Evolutionary conservation across 2,329 filamentous ascomycete genomes (phyloP), one percentile per base, ranked within the genome.

Genomic region (Karstenula rhodostoma): DNA sequence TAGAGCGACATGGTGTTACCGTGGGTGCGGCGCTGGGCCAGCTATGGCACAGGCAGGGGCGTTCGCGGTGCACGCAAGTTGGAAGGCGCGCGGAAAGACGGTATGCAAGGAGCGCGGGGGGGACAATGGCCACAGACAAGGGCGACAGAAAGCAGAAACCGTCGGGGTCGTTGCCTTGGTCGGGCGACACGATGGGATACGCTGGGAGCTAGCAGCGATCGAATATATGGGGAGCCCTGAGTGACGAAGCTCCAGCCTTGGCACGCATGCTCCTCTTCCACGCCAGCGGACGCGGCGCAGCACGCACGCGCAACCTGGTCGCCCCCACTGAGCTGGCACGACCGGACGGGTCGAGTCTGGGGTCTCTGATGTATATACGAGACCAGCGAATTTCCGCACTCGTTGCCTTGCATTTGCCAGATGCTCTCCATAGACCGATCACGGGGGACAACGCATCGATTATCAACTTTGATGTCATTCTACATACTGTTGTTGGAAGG

Each of bases 401-500:
- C 51, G 57, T 66, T 64, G 70, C 60, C 60, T 65, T 61, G 61
- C 59, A 59, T 60, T 60, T 47, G 33, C 48, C 32, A 51, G 37
- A 40, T 40, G 37, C 37, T 48, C 57, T 57, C 37, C 48, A 32
- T 52, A 57, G 62, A 76, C 69, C 70, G 65, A 72, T 73, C 68
- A 73, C 67, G 67, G 66, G 67, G 67, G 73, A 73, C 73, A 77
- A 70, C 74, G 65, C 73, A 76, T 68, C 68, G 59, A 69, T 67
- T 60, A 64, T 72, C 66, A 72, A 66, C 69, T 68, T 68, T 64
- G 59, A 71, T 75, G 72, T 75, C 72, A 75, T 75, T 73, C 43
- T 69, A 67, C 69, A 67, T 67, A 58, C 57, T 58, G 48, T 29
- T 23, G 25, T 54, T 44, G 6, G 29, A 42, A 27, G n/a, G 2